Conservation (phyloP, 2,329 filamentous ascomycete genomes). For the Madurella fahalii region DNA sequence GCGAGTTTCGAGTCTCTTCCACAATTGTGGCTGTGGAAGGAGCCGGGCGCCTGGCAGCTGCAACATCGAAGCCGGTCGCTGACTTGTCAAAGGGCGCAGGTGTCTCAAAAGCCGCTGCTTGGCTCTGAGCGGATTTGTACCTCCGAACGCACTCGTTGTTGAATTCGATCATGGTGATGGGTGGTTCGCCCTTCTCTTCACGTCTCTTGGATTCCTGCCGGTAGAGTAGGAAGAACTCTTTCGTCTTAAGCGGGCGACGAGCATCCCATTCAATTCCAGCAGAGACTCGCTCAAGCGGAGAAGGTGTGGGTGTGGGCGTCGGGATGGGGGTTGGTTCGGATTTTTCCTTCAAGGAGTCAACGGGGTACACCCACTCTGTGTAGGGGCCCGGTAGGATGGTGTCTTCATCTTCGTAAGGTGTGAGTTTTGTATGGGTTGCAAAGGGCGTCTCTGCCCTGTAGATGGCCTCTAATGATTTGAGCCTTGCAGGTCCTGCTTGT, state of each 20-base stretch:
- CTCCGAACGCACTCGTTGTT: slow-evolving; percentile 19
- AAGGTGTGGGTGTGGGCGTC: slow-evolving; percentile 10
- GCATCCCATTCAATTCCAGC: slow-evolving; percentile 19
- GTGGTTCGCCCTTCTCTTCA: slow-evolving; percentile 12
- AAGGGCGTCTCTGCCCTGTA: slow-evolving; percentile 18
- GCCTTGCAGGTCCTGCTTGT: slow-evolving; percentile 10
- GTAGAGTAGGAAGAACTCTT: slow-evolving; percentile 20
- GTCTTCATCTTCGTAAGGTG: slow-evolving; percentile 24
- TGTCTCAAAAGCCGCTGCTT: background rate
- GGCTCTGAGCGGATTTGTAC: slow-evolving; percentile 13
- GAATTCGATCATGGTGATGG: slow-evolving; percentile 19
- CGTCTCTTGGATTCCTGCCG: slow-evolving; percentile 17
- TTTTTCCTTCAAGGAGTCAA: slow-evolving; percentile 1
- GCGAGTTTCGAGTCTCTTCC: slow-evolving; percentile 13
- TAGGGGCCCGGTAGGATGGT: slow-evolving; percentile 22
- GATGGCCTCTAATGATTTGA: slow-evolving; percentile 17
- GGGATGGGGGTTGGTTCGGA: slow-evolving; percentile 9
- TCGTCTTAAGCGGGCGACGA: slow-evolving; percentile 13
- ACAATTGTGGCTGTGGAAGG: background rate
- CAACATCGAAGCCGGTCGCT: background rate
- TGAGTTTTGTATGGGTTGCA: slow-evolving; percentile 14
- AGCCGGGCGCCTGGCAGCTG: background rate
- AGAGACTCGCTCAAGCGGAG: background rate
- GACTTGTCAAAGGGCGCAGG: background rate
- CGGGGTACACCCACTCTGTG: slow-evolving; percentile 22